phyloP scores from a whole-genome alignment of 2,329 filamentous ascomycete species.

The Colletotrichum nymphaeae region DNA sequence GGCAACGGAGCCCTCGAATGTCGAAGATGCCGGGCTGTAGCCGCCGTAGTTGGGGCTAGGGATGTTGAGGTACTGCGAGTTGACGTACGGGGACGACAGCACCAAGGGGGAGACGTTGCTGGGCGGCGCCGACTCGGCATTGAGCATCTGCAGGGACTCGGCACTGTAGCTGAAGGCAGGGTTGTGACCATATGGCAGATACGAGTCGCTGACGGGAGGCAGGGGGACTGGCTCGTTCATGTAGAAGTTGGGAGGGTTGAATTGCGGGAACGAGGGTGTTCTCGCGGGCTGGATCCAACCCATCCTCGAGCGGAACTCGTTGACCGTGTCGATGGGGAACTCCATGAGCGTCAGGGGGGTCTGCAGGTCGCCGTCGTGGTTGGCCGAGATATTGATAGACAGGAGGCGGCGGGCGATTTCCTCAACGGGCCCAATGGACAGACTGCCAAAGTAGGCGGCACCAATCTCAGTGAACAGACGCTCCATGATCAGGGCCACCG shows the following conservation, averaged over 20 bases:
- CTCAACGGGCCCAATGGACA: constrained; percentile 85
- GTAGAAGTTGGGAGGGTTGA: constrained; percentile 66
- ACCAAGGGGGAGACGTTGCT: constrained; percentile 65
- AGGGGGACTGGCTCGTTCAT: constrained; percentile 58
- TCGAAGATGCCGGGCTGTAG: constrained; percentile 73
- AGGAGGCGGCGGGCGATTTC: constrained; percentile 84
- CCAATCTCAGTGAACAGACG: constrained; percentile 93
- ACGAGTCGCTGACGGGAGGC: constrained; percentile 54
- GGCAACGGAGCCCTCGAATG: constrained; percentile 69
- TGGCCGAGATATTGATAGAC: constrained; percentile 72
- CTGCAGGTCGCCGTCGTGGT: constrained; percentile 67
- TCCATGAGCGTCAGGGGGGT: constrained; percentile 77
- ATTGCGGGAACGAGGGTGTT: constrained; percentile 71
- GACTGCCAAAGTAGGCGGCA: constrained; percentile 85
- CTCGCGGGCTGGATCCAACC: constrained; percentile 72
- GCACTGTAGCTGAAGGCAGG: constrained; percentile 73
- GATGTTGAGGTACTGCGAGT: constrained; percentile 70
- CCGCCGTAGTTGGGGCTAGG: constrained; percentile 70
- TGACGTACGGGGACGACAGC: constrained; percentile 65
- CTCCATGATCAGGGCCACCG: constrained; percentile 86
- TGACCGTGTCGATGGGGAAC: constrained; percentile 76
- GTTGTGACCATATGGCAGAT: constrained; percentile 64
- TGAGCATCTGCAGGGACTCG: constrained; percentile 69
- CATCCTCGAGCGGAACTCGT: constrained; percentile 76
- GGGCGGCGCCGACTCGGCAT: constrained; percentile 57